These are phyloP conservation scores for Cordyceps militaris DNA, from an alignment of 2,329 filamentous ascomycete species.

Conservation along the genomic window DNA sequence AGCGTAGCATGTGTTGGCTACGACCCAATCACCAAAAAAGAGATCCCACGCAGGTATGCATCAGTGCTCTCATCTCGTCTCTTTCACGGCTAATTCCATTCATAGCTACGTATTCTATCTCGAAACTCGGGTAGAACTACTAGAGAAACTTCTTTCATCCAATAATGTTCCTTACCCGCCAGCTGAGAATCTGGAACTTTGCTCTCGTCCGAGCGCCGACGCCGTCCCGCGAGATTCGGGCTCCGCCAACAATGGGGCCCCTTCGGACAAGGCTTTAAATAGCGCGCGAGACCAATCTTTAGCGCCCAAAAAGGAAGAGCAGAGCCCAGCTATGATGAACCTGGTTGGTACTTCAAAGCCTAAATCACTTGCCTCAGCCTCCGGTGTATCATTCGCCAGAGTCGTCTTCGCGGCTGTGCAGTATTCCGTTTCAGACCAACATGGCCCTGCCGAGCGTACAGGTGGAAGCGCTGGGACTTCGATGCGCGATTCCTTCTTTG, in stretches of 20 bases:
- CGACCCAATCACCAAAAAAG: slow-evolving; percentile 91
- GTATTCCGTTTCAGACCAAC: slow-evolving; percentile 55
- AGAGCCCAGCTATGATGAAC: slow-evolving; percentile 53
- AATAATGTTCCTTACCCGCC: slow-evolving; percentile 67
- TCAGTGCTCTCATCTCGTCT: neutral
- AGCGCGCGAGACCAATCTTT: slow-evolving; percentile 22
- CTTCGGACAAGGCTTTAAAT: slow-evolving; percentile 18
- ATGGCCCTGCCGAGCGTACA: slow-evolving; percentile 33
- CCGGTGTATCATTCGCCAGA: slow-evolving; percentile 87
- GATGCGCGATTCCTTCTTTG: slow-evolving; percentile 95
- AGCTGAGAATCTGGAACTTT: slow-evolving; percentile 61
- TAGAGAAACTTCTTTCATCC: slow-evolving; percentile 66
- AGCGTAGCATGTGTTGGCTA: slow-evolving; percentile 87
- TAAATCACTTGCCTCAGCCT: slow-evolving; percentile 74
- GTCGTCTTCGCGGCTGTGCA: slow-evolving; percentile 94
- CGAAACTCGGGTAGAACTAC: slow-evolving; percentile 75
- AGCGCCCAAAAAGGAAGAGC: slow-evolving; percentile 27
- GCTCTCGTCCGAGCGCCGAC: slow-evolving; percentile 41
- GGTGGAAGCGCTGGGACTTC: slow-evolving; percentile 52
- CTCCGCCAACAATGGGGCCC: slow-evolving; percentile 27
- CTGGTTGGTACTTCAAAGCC: slow-evolving; percentile 73
- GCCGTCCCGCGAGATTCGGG: slow-evolving; percentile 9
- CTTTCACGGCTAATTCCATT: neutral
- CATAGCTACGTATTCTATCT: slow-evolving; percentile 87
- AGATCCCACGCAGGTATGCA: slow-evolving; percentile 85